phyloP scores from a whole-genome alignment of 2,329 filamentous ascomycete genomes.

The Zasmidium angulare region DNA sequence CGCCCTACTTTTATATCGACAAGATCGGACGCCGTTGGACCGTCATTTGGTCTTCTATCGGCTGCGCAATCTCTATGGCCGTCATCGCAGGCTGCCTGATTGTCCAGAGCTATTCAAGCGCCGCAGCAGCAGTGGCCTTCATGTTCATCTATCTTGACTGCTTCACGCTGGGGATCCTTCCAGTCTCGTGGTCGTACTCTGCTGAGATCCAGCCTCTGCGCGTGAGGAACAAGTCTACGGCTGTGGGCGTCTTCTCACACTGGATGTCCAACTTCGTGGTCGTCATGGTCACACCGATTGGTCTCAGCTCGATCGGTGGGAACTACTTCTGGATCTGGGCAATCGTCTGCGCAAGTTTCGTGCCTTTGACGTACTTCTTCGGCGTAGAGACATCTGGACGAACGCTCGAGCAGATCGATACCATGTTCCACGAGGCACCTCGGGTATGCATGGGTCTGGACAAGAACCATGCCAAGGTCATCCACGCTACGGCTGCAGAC shows the following conservation, averaged over 20 bases:
- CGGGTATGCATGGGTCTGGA: conserved; percentile 36
- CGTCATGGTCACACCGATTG: conserved; percentile 26
- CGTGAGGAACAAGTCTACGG: conserved; percentile 51
- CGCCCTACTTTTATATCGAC: conserved; percentile 36
- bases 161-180: conserved; percentile 52
- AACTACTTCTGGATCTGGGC: conserved; percentile 58
- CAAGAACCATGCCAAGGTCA: conserved; percentile 25
- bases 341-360: conserved; percentile 51
- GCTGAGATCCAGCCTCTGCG: conserved; percentile 51
- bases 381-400: conserved; percentile 32
- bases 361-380: conserved; percentile 46
- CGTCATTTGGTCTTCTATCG: conserved; percentile 32
- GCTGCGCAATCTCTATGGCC: conserved; percentile 37
- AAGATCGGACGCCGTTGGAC: conserved; percentile 32
- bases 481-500: conserved; percentile 21
- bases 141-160: conserved; percentile 56
- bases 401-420: conserved; percentile 29
- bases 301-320: conserved; percentile 35
- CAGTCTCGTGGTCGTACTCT: conserved; percentile 42
- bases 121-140: conserved; percentile 37
- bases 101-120: conserved; percentile 26
- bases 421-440: conserved; percentile 35
- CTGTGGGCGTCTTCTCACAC: conserved; percentile 49
- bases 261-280: conserved; percentile 51
- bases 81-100: conserved; percentile 36